A percentile compares a stretch with the other conserved stretches of the same genome.
Evolutionary conservation across 768 basidiomycete genomes (phyloP).

Genomic region (Suillus hirtellus): DNA sequence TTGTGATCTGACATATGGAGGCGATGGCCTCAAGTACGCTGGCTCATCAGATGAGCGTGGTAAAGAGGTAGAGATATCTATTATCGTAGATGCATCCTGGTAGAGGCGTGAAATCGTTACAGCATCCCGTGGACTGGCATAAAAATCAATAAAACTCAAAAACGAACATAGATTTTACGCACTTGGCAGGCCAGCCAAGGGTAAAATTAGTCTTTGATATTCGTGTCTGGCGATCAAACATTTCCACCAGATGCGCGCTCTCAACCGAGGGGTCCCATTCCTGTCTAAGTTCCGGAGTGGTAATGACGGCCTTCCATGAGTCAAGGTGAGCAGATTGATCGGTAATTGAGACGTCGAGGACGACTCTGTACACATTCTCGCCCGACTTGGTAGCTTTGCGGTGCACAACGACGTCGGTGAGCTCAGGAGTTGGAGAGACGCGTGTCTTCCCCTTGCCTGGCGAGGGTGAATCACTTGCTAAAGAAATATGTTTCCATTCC

Average conservation of each 20-base stretch:
- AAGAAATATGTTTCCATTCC: constrained; percentile 81
- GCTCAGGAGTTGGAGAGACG: constrained; percentile 51
- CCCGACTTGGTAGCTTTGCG: constrained; percentile 67
- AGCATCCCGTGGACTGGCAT: constrained; percentile 80
- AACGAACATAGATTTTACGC: constrained; percentile 34
- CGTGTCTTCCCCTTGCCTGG: constrained; percentile 65
- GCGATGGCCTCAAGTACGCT: constrained; percentile 85
- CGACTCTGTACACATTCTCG: constrained; percentile 77
- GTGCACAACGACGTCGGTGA: constrained; percentile 76
- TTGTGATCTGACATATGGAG: constrained; percentile 89
- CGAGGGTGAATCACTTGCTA: constrained; percentile 41
- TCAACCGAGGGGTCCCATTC: constrained; percentile 97
- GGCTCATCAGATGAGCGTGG: constrained; percentile 91
- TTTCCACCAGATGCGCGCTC: constrained; percentile 76
- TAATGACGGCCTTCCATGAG: constrained; percentile 77
- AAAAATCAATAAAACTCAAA: constrained; percentile 14
- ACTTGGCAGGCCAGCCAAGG: constrained; percentile 97
- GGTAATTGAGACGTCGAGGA: constrained; percentile 72
- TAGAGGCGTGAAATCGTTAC: constrained; percentile 90
- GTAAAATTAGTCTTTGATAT: constrained; percentile 90
- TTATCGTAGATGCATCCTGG: constrained; percentile 75
- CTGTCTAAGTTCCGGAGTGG: constrained; percentile 83
- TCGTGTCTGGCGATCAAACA: constrained; percentile 82
- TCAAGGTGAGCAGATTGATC: constrained; percentile 63
- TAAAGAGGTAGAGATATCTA: constrained; percentile 92